phyloP scores from a whole-genome alignment of 257 asterid species.

The Solanum pennellii region DNA sequence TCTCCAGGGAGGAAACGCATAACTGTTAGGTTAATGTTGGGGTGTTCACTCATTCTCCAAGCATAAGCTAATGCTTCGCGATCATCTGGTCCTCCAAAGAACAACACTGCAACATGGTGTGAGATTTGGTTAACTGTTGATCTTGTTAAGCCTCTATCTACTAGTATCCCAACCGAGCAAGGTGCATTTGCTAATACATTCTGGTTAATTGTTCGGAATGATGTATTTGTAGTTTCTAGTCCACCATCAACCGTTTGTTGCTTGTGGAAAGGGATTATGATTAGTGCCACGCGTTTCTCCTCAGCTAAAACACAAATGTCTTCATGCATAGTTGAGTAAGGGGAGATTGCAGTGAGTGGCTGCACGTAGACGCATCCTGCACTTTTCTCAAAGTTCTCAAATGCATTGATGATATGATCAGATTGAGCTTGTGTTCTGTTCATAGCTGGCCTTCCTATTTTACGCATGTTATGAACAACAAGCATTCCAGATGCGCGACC shows the following conservation, averaged over 20 bases:
- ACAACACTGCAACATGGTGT: constrained; percentile 52
- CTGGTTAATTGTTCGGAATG: constrained; percentile 60
- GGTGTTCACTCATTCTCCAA: constrained; percentile 66
- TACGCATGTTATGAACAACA: constrained; percentile 62
- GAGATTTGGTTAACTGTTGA: constrained; percentile 33
- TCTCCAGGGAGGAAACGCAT: constrained; percentile 48
- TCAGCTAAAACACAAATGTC: constrained; percentile 71
- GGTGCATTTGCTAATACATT: constrained; percentile 72
- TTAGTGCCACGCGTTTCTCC: constrained; percentile 63
- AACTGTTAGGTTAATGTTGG: constrained; percentile 44
- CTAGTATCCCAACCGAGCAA: constrained; percentile 79
- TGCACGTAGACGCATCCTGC: constrained; percentile 45
- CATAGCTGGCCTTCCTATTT: constrained; percentile 50
- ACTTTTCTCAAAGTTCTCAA: constrained; percentile 75
- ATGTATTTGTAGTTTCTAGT: constrained; percentile 71
- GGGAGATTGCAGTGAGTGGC: constrained; percentile 81
- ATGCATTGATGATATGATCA: constrained; percentile 79
- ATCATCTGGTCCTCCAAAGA: constrained; percentile 88
- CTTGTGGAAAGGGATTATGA: constrained; percentile 79
- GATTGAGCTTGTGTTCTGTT: constrained; percentile 85
- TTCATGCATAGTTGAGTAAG: constrained; percentile 93
- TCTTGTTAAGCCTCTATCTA: constrained; percentile 76
- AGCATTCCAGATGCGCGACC: constrained; percentile 97
- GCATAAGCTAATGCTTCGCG: constrained; percentile 76
- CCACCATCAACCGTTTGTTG: constrained; percentile 97